Evolutionary conservation across 805 yeast species (phyloP).

Genomic region (Saccharomycopsis lassenensis): DNA sequence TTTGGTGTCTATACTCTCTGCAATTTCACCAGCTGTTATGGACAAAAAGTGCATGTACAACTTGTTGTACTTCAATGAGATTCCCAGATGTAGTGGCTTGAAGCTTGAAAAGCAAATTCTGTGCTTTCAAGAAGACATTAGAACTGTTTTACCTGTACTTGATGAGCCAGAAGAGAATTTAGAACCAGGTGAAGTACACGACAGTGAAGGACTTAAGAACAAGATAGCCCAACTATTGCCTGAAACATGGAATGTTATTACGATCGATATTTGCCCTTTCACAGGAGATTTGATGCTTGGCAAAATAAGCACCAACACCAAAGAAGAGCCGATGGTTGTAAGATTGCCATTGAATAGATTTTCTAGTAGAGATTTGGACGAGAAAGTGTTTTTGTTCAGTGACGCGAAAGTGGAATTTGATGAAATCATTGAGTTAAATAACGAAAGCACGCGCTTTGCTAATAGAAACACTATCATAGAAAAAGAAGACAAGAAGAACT

Average conservation of each 20-base stretch:
- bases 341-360: constrained; percentile 52
- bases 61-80: constrained; percentile 11
- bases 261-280: constrained; percentile 47
- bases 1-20: constrained; percentile 9
- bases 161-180: neutral
- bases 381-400: constrained; percentile 30
- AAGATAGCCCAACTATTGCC: constrained; percentile 26
- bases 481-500: constrained; percentile 42
- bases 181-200: neutral
- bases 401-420: constrained; percentile 37
- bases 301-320: constrained; percentile 25
- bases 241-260: constrained; percentile 43
- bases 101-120: neutral
- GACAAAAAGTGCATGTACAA: constrained; percentile 1
- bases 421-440: constrained; percentile 48
- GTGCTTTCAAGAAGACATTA: constrained; percentile 1
- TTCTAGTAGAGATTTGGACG: constrained; percentile 33
- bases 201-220: constrained; percentile 1
- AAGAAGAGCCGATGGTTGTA: constrained; percentile 33
- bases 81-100: constrained; percentile 9
- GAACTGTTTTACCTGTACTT: neutral
- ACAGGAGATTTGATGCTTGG: constrained; percentile 51
- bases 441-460: constrained; percentile 39
- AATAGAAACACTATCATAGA: constrained; percentile 1
- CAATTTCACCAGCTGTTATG: constrained; percentile 7